Base-by-base conservation (phyloP, 768 basidiomycete species). In the Lepiota venenata region DNA sequence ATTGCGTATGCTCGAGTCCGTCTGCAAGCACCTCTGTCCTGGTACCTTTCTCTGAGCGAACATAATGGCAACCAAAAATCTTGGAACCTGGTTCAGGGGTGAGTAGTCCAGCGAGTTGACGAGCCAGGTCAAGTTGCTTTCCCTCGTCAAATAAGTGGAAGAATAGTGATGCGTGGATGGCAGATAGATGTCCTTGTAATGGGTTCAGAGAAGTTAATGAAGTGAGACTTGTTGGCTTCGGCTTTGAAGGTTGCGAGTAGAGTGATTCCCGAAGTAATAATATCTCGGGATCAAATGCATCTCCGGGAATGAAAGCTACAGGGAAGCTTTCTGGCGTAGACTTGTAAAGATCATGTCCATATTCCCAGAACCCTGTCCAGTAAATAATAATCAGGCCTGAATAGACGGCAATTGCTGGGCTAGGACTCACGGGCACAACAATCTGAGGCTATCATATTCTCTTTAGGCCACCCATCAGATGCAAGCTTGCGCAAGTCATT, bases 281-380 rank as follows among this genome's bases (percentile, higher is more conserved):
- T 45, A 79, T 69, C 2, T 58, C 55, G 7, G 74, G 65, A 57
- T 83, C 73, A 43, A 87, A 76, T 0, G 66, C 71, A 56, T 88
- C 76, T 1, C 85, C 86, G 10, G 72, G 64, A 15, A 87, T 49
- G 61, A 88, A 87, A 0, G 69, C 63, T 0, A 72, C 79, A 1
- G 82, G 80, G 65, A 82, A 85, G 0, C 75, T 71, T 35, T 75
- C 67, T 0, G 77, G 74, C 0, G 71, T 80, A 3, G 78, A 74
- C 48, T 15, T n/a, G n/a, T n/a, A n/a, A n/a, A n/a, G n/a, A n/a
- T n/a, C n/a, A n/a, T n/a, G n/a, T n/a, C n/a, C n/a, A n/a, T n/a
- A n/a, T n/a, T n/a, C n/a, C n/a, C n/a, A n/a, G n/a, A n/a, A n/a
- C n/a, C n/a, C n/a, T n/a, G n/a, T n/a, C n/a, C n/a, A n/a, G n/a